phyloP scores from a whole-genome alignment of 2,329 filamentous ascomycete genomes.

The Penicillium sp. region DNA sequence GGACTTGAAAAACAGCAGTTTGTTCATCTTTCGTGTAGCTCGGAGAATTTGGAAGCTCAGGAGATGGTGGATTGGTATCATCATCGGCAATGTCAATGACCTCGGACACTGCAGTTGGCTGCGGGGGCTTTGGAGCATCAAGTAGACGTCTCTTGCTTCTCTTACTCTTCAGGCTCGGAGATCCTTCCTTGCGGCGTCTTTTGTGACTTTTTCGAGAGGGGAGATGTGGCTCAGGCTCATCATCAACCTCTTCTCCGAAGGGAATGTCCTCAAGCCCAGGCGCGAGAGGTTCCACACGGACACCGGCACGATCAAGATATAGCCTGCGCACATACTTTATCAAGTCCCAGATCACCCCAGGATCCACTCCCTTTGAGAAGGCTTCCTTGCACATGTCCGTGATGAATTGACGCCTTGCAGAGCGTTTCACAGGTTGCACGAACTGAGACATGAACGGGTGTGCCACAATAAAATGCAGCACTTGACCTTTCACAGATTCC shows the following conservation, averaged over 20 bases:
- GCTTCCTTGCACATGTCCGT: conserved; percentile 29
- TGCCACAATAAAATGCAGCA: conserved; percentile 27
- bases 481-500: conserved; percentile 10
- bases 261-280: conserved; percentile 12
- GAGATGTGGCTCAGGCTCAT: conserved; percentile 6
- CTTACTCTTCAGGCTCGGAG: neutral
- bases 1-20: neutral
- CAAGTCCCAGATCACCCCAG: conserved; percentile 21
- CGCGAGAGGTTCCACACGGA: neutral
- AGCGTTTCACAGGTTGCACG: conserved; percentile 26
- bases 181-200: conserved; percentile 6
- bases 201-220: conserved; percentile 9
- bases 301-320: conserved; percentile 29
- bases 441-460: conserved; percentile 29
- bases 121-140: neutral
- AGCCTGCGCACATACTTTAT: conserved; percentile 31
- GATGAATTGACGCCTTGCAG: conserved; percentile 29
- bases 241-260: conserved; percentile 30
- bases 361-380: conserved; percentile 23
- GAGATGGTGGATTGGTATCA: neutral
- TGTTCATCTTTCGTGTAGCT: neutral
- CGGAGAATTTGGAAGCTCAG: neutral
- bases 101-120: neutral
- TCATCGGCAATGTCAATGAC: neutral
- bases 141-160: conserved; percentile 5